A percentile compares a stretch with the other conserved stretches of the same genome.
Conservation (phyloP, 2,329 filamentous ascomycete species). For the Exophiala lecanii-corni region DNA sequence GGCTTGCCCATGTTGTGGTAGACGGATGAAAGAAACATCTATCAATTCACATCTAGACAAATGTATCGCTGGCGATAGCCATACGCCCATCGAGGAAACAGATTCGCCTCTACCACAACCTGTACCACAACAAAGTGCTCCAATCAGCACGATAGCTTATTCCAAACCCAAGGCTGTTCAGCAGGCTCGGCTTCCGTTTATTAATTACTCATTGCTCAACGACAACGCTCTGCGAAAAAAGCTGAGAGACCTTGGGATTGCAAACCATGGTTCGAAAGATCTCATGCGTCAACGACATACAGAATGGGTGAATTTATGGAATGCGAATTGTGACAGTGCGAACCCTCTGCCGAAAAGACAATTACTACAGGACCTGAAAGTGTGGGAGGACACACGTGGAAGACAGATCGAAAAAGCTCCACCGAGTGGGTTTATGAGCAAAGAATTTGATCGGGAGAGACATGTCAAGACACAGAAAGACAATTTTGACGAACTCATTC, state of each 20-base stretch:
- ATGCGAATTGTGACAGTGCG: slow-evolving; percentile 88
- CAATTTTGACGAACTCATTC: slow-evolving; percentile 76
- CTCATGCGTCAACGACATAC: slow-evolving; percentile 75
- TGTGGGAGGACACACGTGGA: slow-evolving; percentile 83
- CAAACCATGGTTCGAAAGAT: slow-evolving; percentile 61
- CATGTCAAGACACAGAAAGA: slow-evolving; percentile 70
- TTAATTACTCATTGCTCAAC: slow-evolving; percentile 85
- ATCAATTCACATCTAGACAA: slow-evolving; percentile 80
- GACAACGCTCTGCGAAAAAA: slow-evolving; percentile 75
- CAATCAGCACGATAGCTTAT: slow-evolving; percentile 21
- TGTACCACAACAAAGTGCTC: slow-evolving; percentile 4
- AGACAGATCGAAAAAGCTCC: slow-evolving; percentile 32
- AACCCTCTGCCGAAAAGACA: slow-evolving; percentile 66
- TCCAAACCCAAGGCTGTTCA: slow-evolving; percentile 18
- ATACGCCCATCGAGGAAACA: slow-evolving; percentile 12
- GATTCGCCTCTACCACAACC: slow-evolving; percentile 13
- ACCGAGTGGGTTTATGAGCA: slow-evolving; percentile 63
- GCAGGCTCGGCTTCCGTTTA: slow-evolving; percentile 64
- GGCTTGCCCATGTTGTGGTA: slow-evolving; percentile 75
- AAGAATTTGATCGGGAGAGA: slow-evolving; percentile 76
- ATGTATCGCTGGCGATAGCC: slow-evolving; percentile 41
- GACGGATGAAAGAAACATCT: slow-evolving; percentile 70
- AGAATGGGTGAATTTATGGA: slow-evolving; percentile 95
- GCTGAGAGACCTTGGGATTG: slow-evolving; percentile 72
- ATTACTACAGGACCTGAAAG: slow-evolving; percentile 71